A percentile compares a stretch with the other conserved stretches of the same genome.
phyloP scores from a whole-genome alignment of 2,329 filamentous ascomycete species.

The Penicillium paneum region DNA sequence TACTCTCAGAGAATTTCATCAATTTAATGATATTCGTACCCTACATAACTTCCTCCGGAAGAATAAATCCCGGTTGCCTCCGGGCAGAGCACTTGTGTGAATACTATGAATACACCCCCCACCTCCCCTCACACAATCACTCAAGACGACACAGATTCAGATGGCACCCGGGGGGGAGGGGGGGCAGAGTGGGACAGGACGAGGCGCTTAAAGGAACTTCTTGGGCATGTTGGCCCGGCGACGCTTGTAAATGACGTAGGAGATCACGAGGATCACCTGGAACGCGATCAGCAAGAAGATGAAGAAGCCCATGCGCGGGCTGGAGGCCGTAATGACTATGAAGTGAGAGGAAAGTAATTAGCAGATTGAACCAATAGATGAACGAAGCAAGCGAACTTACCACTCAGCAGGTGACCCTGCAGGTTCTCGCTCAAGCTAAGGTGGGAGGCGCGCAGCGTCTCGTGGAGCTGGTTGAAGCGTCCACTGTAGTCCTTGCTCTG shows the following conservation, averaged over 20 bases:
- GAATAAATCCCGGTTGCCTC: constrained; percentile 5
- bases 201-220: constrained; percentile 69
- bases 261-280: constrained; percentile 66
- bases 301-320: constrained; percentile 58
- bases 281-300: constrained; percentile 71
- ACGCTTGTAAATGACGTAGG: constrained; percentile 76
- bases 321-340: constrained; percentile 51
- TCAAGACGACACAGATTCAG: neutral
- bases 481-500: constrained; percentile 57
- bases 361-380: neutral
- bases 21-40: constrained; percentile 19
- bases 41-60: constrained; percentile 15
- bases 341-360: constrained; percentile 2
- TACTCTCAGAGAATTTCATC: neutral
- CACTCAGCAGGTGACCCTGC: constrained; percentile 48
- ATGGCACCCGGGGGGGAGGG: neutral
- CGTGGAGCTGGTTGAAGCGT: constrained; percentile 53
- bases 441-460: constrained; percentile 53
- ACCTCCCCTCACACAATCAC: neutral
- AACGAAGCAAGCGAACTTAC: constrained; percentile 39
- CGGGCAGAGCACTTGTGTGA: constrained; percentile 11
- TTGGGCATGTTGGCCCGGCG: constrained; percentile 74
- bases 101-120: neutral
- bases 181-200: neutral
- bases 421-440: constrained; percentile 51